Conservation (phyloP, 176 grass and related monocot species). For the Chloris gayana region DNA sequence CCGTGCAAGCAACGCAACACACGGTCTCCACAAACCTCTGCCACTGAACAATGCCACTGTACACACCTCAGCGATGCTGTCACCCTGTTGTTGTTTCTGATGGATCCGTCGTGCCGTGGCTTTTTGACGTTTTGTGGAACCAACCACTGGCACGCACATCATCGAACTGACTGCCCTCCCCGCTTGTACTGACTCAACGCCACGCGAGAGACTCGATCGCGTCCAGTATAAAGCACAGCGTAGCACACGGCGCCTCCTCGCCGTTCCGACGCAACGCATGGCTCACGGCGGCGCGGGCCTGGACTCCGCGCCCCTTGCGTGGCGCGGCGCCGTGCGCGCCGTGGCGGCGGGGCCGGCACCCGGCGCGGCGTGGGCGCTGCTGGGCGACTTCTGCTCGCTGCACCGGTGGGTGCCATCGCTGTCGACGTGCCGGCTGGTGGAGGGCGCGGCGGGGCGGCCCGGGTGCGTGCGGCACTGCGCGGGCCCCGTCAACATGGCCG, state of each 20-base stretch:
- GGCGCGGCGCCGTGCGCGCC: slow-evolving; percentile 61
- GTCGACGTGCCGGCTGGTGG: slow-evolving; percentile 50
- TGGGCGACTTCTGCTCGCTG: slow-evolving; percentile 67
- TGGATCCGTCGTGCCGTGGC: neutral
- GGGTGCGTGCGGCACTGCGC: slow-evolving; percentile 79
- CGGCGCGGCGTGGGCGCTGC: slow-evolving; percentile 58
- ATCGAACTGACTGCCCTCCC: neutral
- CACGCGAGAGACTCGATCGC: neutral
- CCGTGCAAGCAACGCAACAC: neutral
- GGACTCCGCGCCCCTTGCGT: neutral
- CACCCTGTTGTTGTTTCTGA: neutral
- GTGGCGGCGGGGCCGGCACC: slow-evolving; percentile 46
- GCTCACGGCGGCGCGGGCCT: neutral
- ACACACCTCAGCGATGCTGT: slow-evolving; percentile 2
- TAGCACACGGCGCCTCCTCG: neutral
- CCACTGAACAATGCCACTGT: neutral
- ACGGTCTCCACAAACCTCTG: neutral
- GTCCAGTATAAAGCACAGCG: neutral
- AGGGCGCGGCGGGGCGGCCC: slow-evolving; percentile 44
- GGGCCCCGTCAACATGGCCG: slow-evolving; percentile 57
- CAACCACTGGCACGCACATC: neutral
- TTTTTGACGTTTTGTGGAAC: neutral
- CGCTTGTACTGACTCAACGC: neutral
- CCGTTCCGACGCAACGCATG: slow-evolving; percentile 5
- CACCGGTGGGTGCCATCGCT: slow-evolving; percentile 63